Evolutionary conservation across 306 rosid genomes (phyloP), one percentile per base, ranked within the genome.

Genomic region (Cicer arietinum): DNA sequence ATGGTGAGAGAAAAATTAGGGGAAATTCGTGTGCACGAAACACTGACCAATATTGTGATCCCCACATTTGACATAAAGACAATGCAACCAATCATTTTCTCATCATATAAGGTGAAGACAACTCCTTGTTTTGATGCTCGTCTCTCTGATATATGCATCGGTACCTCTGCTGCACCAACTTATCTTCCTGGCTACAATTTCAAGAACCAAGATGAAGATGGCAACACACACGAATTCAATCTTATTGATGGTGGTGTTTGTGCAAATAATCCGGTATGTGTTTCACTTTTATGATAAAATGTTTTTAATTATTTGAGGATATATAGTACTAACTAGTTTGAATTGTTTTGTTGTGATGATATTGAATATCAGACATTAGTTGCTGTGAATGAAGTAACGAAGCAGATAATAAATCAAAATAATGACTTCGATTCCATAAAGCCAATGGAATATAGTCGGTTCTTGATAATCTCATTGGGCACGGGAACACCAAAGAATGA

Each of bases 211-310:
- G 87, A 73, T 10, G 1, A 48, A 1, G 3, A 44, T 0, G 91
- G 83, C 0, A 76, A 75, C 2, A 22, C 14, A 2, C 77, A 43
- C 0, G 88, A 88, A 65, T 90, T 88, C 73, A 78, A 90, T 74
- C 96, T 90, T 2, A 75, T 84, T 3, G 93, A 90, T 16, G 96
- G 91, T 16, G 91, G 88, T 2, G 82, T 86, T 44, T 87, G 90
- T 44, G 91, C 91, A 6, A 90, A 90, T 39, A 84, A 90, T 81
- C 95, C 90, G 70, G 92, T 88, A 30, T 3, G 5, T 30, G 3
- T 25, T 25, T 14, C 16, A 14, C 16, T 14, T 14, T 14, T 14
- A 14, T 14, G 16, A 14, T 14, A 14, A 14, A 14, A 14, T 14
- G 16, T 14, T 14, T 14, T 14, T 14, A 14, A 14, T 14, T 14